Evolutionary conservation across 2,329 filamentous ascomycete species (phyloP).

Genomic region (Ceratocystis variospora): DNA sequence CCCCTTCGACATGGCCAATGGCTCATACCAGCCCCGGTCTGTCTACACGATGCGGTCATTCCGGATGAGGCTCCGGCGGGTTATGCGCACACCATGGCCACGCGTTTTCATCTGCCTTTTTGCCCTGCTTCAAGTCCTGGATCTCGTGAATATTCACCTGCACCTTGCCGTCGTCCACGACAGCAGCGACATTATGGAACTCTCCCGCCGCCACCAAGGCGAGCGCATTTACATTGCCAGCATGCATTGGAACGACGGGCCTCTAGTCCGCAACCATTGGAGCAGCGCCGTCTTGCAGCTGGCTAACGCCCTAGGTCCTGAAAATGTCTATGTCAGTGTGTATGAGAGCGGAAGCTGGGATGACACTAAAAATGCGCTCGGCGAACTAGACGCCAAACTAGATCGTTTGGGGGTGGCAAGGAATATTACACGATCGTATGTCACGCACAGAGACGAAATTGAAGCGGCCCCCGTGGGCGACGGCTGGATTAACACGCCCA

Average conservation of each 20-base stretch:
- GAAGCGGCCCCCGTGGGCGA: conserved; percentile 30
- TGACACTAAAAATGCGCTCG: conserved; percentile 48
- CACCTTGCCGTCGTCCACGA: conserved; percentile 22
- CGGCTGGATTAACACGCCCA: conserved; percentile 51
- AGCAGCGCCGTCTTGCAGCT: conserved; percentile 45
- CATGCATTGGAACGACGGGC: conserved; percentile 54
- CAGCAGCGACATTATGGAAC: conserved; percentile 13
- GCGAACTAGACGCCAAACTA: conserved; percentile 41
- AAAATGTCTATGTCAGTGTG: conserved; percentile 55
- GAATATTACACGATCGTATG: conserved; percentile 43
- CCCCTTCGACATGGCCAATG: conserved; percentile 12
- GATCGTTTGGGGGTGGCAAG: conserved; percentile 38
- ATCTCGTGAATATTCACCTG: conserved; percentile 29
- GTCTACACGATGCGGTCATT: neutral
- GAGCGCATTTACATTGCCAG: conserved; percentile 51
- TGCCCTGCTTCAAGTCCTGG: conserved; percentile 28
- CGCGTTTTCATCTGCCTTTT: conserved; percentile 28
- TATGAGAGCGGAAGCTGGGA: conserved; percentile 58
- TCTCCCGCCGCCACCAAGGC: conserved; percentile 22
- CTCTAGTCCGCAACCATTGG: conserved; percentile 48
- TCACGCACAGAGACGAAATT: conserved; percentile 45
- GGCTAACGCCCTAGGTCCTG: conserved; percentile 40
- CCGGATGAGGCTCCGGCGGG: conserved; percentile 28
- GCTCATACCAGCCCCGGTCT: conserved; percentile 13
- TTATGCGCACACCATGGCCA: conserved; percentile 27